phyloP scores from a whole-genome alignment of 495 filamentous ascomycete species.

The Xylaria telfairii region DNA sequence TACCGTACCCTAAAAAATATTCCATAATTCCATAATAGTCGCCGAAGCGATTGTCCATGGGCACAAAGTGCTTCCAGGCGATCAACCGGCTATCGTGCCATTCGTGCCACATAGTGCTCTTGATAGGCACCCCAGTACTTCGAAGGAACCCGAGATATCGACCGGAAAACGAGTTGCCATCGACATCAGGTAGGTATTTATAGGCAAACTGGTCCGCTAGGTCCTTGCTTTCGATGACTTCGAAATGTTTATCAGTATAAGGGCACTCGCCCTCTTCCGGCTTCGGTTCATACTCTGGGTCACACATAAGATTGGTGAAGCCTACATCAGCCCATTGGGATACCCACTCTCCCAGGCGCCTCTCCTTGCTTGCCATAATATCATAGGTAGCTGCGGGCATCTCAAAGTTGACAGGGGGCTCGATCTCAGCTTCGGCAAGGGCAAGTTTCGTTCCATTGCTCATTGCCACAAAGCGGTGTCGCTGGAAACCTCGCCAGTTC shows the following conservation, averaged over 20 bases:
- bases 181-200: conserved; percentile 71
- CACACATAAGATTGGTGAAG: conserved; percentile 57
- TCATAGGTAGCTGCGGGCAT: conserved; percentile 45
- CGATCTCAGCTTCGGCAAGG: conserved; percentile 43
- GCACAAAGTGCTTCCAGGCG: conserved; percentile 79
- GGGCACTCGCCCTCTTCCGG: conserved; percentile 49
- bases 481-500: conserved; percentile 71
- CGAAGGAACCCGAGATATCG: conserved; percentile 72
- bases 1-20: conserved; percentile 71
- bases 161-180: conserved; percentile 75
- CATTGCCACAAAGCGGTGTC: conserved; percentile 72
- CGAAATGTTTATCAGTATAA: conserved; percentile 57
- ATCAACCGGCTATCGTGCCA: conserved; percentile 76
- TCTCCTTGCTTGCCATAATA: conserved; percentile 42
- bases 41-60: conserved; percentile 80
- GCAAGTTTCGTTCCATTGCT: conserved; percentile 65
- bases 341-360: conserved; percentile 47
- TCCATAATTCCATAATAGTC: conserved; percentile 81
- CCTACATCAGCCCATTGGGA: conserved; percentile 50
- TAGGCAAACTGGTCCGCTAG: conserved; percentile 64
- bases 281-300: conserved; percentile 34
- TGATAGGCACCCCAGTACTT: conserved; percentile 69
- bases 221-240: conserved; percentile 42
- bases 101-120: conserved; percentile 75
- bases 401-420: conserved; percentile 47